Evolutionary conservation across 2,329 filamentous ascomycete species (phyloP).

Genomic region (Pseudogymnoascus sp.): DNA sequence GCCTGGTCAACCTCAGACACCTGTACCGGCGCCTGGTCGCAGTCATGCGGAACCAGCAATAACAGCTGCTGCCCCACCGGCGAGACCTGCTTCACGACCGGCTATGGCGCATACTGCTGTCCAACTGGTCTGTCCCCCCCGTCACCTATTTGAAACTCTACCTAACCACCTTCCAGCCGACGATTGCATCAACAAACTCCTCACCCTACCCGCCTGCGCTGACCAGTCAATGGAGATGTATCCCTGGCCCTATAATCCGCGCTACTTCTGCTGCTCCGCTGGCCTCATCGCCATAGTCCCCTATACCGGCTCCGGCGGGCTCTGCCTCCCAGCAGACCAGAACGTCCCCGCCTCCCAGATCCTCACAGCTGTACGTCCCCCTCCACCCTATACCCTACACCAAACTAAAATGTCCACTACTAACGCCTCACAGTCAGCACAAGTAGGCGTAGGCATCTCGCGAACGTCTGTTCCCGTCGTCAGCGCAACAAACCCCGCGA

Average conservation of each 20-base stretch:
- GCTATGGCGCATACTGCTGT: background rate
- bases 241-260: background rate
- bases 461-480: background rate
- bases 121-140: background rate
- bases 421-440: background rate
- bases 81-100: background rate
- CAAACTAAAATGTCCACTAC: background rate
- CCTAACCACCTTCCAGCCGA: background rate
- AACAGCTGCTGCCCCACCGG: background rate
- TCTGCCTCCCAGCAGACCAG: background rate
- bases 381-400: background rate
- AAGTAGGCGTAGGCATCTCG: background rate
- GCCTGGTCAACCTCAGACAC: background rate
- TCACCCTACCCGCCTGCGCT: background rate
- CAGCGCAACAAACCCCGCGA: background rate
- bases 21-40: background rate
- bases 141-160: background rate
- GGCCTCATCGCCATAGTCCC: background rate
- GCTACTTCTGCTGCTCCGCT: background rate
- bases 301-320: background rate
- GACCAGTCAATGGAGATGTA: constrained; percentile 6
- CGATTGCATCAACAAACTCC: background rate
- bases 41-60: background rate
- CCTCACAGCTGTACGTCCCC: background rate
- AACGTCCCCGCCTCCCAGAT: background rate